These are phyloP conservation scores for Fusarium scirpi DNA, from an alignment of 2,329 filamentous ascomycete genomes.

Conservation along the genomic window DNA sequence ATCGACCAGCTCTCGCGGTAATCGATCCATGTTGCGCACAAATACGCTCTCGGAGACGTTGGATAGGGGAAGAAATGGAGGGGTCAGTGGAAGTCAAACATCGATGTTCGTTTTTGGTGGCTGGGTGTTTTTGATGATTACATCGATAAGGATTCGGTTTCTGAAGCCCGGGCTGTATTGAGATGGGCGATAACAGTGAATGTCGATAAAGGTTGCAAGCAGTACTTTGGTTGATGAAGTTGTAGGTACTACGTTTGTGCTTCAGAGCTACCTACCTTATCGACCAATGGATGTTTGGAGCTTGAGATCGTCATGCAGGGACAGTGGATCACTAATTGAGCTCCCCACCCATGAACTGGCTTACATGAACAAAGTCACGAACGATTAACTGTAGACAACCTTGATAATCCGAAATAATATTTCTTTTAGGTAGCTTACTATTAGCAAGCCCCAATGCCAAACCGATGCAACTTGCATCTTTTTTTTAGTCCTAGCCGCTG, in stretches of 20 bases:
- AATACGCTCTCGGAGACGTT: neutral
- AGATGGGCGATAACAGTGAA: neutral
- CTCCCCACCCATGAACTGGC: too few relatives aligned
- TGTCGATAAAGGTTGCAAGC: neutral
- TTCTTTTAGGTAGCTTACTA: conserved; percentile 37
- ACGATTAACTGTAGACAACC: conserved; percentile 6
- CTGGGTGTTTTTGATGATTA: neutral
- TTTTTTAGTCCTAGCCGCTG: conserved; percentile 33
- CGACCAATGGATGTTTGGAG: conserved; percentile 14
- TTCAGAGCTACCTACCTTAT: neutral
- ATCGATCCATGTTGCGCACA: conserved; percentile 55
- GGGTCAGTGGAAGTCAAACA: conserved; percentile 24
- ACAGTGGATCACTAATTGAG: neutral
- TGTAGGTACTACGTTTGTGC: conserved; percentile 6
- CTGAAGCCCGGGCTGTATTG: neutral
- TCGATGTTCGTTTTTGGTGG: conserved; percentile 5
- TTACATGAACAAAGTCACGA: neutral
- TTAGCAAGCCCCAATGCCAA: conserved; percentile 39
- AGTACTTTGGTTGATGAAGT: conserved; percentile 3
- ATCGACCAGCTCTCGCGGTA: conserved; percentile 62
- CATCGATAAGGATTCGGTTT: neutral
- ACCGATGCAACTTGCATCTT: conserved; percentile 30
- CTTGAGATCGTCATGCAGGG: conserved; percentile 28
- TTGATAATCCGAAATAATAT: conserved; percentile 27
- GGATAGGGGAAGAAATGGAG: neutral